phyloP scores from a whole-genome alignment of 352 stramenopile genomes.

The Pythium insidiosum region DNA sequence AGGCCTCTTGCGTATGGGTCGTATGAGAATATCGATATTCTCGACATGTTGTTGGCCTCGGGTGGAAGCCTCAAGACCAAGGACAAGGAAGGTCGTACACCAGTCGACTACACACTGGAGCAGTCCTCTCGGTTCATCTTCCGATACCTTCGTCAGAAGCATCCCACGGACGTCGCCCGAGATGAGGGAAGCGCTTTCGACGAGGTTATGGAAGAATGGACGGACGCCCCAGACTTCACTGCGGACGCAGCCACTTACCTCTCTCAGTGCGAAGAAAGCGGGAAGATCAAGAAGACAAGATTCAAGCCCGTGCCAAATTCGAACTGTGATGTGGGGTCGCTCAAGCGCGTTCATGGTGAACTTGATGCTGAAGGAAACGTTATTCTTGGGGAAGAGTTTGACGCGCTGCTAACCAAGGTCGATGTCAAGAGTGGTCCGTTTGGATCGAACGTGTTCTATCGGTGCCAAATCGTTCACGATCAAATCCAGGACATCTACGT shows the following conservation, averaged over 20 bases:
- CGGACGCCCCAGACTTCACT: slow-evolving; percentile 24
- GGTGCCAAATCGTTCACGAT: slow-evolving; percentile 61
- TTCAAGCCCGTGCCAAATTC: slow-evolving; percentile 35
- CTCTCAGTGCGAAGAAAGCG: slow-evolving; percentile 31
- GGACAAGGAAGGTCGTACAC: slow-evolving; percentile 33
- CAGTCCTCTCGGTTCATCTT: slow-evolving; percentile 56
- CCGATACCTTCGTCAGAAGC: slow-evolving; percentile 29
- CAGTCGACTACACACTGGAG: slow-evolving; percentile 41
- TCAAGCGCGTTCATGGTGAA: slow-evolving; percentile 29
- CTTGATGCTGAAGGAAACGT: slow-evolving; percentile 20
- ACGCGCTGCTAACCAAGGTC: slow-evolving; percentile 63
- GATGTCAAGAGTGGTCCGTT: slow-evolving; percentile 65
- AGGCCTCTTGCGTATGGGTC: slow-evolving; percentile 48
- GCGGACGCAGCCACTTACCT: slow-evolving; percentile 46
- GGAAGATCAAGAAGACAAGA: slow-evolving; percentile 42
- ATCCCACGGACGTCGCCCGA: slow-evolving; percentile 17
- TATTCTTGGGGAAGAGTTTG: slow-evolving; percentile 31
- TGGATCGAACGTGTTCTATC: slow-evolving; percentile 74
- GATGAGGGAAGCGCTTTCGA: slow-evolving; percentile 24
- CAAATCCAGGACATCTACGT: slow-evolving; percentile 61
- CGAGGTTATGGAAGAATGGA: slow-evolving; percentile 19
- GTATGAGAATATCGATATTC: slow-evolving; percentile 49
- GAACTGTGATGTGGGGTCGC: slow-evolving; percentile 51
- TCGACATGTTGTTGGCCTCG: slow-evolving; percentile 35
- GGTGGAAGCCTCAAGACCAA: slow-evolving; percentile 26